A percentile compares a stretch with the other conserved stretches of the same genome.
phyloP scores from a whole-genome alignment of 495 filamentous ascomycete species.

The Trichoderma orchidacearum region DNA sequence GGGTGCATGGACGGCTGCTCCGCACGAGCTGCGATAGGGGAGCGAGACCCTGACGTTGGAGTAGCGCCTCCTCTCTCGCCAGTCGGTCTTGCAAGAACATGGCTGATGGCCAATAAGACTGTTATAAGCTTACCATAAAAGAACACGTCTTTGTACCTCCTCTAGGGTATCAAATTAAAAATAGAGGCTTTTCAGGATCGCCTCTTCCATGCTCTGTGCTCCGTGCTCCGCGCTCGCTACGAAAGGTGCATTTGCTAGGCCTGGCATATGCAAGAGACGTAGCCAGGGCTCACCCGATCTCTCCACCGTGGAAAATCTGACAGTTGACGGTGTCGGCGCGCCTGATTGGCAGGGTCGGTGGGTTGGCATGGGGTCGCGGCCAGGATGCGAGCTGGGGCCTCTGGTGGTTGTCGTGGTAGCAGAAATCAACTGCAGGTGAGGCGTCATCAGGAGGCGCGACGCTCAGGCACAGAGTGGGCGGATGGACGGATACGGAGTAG shows the following conservation, averaged over 20 bases:
- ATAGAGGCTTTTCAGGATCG: background rate
- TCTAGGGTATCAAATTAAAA: no score
- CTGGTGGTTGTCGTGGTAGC: background rate
- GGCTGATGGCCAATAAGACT: no score
- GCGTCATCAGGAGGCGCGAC: background rate
- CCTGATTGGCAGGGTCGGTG: background rate
- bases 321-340: background rate
- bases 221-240: background rate
- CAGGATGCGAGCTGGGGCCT: background rate
- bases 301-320: background rate
- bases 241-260: background rate
- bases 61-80: no score
- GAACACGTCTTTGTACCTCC: no score
- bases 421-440: background rate
- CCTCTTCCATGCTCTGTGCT: background rate
- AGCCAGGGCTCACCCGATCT: background rate
- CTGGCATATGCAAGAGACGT: background rate
- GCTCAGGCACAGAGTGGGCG: background rate
- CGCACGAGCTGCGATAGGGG: no score
- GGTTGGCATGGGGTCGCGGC: background rate
- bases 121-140: no score
- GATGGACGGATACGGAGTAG: slow-evolving; percentile 1
- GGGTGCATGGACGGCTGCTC: no score
- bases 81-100: no score
- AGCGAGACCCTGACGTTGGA: no score